Percentiles rank a stretch among this genome's conserved stretches.
phyloP scores from a whole-genome alignment of 345 rosid species.

The Arabis hirsuta region DNA sequence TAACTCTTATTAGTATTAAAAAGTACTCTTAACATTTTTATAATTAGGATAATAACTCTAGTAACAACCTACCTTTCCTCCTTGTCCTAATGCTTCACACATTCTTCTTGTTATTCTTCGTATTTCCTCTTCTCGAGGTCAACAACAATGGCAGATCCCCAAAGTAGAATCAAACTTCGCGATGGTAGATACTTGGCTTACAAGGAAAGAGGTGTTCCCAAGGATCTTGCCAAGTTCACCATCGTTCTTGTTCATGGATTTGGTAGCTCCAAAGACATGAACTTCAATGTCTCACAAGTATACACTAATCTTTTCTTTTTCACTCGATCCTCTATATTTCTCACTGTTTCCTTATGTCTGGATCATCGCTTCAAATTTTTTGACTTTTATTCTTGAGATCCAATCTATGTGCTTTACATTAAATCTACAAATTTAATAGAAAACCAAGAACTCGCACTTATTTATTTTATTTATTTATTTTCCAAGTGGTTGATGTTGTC shows the following conservation, averaged over 20 bases:
- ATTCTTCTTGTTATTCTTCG: neutral
- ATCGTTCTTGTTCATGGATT: conserved; percentile 87
- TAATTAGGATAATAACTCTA: conserved; percentile 17
- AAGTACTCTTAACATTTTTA: neutral
- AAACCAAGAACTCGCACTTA: neutral
- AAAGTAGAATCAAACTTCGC: conserved; percentile 58
- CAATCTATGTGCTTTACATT: neutral
- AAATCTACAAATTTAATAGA: neutral
- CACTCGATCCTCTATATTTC: neutral
- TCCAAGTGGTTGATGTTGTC: neutral
- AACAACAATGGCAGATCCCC: conserved; percentile 34
- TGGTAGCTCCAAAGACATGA: conserved; percentile 97
- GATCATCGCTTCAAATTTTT: neutral
- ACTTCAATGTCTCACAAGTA: conserved; percentile 76
- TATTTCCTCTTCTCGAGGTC: conserved; percentile 26
- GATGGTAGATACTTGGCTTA: conserved; percentile 87
- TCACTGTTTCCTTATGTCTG: neutral
- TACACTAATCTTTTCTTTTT: conserved; percentile 15
- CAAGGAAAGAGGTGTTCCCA: conserved; percentile 75
- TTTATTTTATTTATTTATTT: neutral
- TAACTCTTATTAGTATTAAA: too few species aligned
- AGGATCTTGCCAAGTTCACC: conserved; percentile 57
- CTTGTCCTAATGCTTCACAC: conserved; percentile 34
- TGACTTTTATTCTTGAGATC: conserved; percentile 11
- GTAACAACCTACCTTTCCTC: conserved; percentile 18